phyloP scores from a whole-genome alignment of 441 rosid species.

The Brassica hybrid region DNA sequence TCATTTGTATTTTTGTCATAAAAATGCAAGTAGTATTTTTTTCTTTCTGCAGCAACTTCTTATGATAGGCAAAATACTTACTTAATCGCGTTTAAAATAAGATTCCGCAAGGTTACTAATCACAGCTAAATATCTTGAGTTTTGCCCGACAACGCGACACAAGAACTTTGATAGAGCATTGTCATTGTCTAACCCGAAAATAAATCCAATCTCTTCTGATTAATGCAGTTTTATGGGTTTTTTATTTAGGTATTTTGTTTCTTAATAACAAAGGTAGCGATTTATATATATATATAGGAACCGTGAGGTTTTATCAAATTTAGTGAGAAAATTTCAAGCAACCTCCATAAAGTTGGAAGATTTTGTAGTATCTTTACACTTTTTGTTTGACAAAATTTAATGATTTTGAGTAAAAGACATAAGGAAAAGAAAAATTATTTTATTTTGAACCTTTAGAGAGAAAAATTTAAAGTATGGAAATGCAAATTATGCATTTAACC shows the following conservation, averaged over 20 bases:
- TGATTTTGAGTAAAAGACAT: background rate
- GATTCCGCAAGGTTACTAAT: too few relatives aligned
- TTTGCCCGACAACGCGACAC: background rate
- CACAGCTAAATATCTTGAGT: too few relatives aligned
- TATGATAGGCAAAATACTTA: too few relatives aligned
- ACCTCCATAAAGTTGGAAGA: background rate
- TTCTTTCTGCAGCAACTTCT: too few relatives aligned
- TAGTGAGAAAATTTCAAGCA: background rate
- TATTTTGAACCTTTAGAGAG: background rate
- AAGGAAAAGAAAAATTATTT: slow-evolving; percentile 7
- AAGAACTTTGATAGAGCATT: background rate
- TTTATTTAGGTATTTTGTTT: background rate
- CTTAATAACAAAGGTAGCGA: background rate
- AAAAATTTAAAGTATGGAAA: background rate
- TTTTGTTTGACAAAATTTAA: background rate
- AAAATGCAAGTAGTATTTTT: too few relatives aligned
- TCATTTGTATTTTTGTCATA: too few relatives aligned
- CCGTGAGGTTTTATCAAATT: background rate
- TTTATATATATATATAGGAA: background rate
- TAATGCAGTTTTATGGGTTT: background rate
- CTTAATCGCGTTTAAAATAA: too few relatives aligned
- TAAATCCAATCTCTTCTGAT: background rate
- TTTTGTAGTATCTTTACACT: background rate
- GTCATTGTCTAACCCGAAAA: background rate
- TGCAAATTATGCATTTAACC: too few relatives aligned